A percentile compares a stretch with the other conserved stretches of the same genome.
These are phyloP conservation scores for Rhododendron ferrugineum DNA, from an alignment of 148 eudicot species.

Conservation along the genomic window DNA sequence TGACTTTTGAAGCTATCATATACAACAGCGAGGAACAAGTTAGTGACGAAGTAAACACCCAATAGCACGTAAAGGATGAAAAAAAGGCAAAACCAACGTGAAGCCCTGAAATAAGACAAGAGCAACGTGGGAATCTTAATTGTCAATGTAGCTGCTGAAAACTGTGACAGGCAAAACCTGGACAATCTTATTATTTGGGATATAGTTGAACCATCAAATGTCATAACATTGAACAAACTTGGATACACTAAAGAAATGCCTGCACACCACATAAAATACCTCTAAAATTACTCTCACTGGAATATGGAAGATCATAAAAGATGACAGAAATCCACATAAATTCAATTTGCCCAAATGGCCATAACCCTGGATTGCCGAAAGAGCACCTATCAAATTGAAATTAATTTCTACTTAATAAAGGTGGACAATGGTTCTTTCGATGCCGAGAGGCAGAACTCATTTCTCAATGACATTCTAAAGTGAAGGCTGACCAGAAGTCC, in stretches of 20 bases:
- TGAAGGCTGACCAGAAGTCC: background rate
- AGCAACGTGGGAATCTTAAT: background rate
- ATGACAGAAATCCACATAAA: background rate
- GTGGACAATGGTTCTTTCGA: background rate
- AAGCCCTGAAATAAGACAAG: slow-evolving; percentile 45
- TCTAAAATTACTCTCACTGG: background rate
- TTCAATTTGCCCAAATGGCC: background rate
- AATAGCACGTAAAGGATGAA: slow-evolving; percentile 73
- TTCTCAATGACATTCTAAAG: background rate
- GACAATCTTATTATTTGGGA: background rate
- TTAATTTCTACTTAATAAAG: background rate
- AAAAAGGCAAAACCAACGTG: slow-evolving; percentile 84
- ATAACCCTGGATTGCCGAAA: background rate
- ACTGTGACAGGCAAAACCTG: background rate
- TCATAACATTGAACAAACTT: background rate
- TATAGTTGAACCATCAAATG: background rate
- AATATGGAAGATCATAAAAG: background rate
- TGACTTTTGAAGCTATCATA: slow-evolving; percentile 86
- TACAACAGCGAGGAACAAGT: slow-evolving; percentile 94
- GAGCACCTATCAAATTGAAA: background rate
- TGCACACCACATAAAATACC: background rate
- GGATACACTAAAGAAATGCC: background rate
- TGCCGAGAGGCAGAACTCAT: background rate
- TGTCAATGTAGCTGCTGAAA: background rate
- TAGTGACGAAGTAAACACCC: slow-evolving; percentile 94